These are phyloP conservation scores for Bretschneidera sinensis DNA, from an alignment of 345 rosid species.

Conservation along the genomic window DNA sequence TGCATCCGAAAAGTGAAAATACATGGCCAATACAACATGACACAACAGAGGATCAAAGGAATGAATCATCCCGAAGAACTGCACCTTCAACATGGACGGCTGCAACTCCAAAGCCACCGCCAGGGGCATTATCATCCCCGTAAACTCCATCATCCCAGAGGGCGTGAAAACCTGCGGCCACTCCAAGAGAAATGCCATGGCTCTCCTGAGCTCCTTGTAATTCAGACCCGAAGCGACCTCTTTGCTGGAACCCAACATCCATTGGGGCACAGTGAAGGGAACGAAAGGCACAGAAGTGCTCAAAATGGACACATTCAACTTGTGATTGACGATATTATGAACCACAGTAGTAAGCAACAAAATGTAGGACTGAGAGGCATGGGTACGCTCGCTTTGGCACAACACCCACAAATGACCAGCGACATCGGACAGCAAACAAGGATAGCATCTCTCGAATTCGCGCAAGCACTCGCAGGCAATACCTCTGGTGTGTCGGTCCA, in stretches of 20 bases:
- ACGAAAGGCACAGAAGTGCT: slow-evolving; percentile 70
- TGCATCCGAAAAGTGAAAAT: slow-evolving; percentile 53
- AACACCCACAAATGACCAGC: slow-evolving; percentile 83
- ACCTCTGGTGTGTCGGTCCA: slow-evolving; percentile 80
- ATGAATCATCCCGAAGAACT: slow-evolving; percentile 82
- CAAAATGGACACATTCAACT: slow-evolving; percentile 59
- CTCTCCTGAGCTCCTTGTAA: slow-evolving; percentile 84
- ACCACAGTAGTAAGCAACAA: slow-evolving; percentile 65
- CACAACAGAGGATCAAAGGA: slow-evolving; percentile 73
- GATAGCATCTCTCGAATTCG: slow-evolving; percentile 66
- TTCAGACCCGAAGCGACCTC: slow-evolving; percentile 45
- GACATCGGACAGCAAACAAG: slow-evolving; percentile 71
- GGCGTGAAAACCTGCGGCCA: slow-evolving; percentile 76
- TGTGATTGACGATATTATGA: slow-evolving; percentile 46
- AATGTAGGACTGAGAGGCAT: slow-evolving; percentile 75
- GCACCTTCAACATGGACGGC: slow-evolving; percentile 87
- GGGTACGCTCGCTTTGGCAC: slow-evolving; percentile 89
- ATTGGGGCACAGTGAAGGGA: slow-evolving; percentile 70
- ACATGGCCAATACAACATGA: slow-evolving; percentile 70
- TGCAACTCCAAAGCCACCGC: slow-evolving; percentile 76
- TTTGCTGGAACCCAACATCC: slow-evolving; percentile 28
- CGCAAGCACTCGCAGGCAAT: slow-evolving; percentile 85
- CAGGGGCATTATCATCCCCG: slow-evolving; percentile 75
- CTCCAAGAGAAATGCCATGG: slow-evolving; percentile 83
- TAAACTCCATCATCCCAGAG: slow-evolving; percentile 74